Evolutionary conservation across 495 filamentous ascomycete species (phyloP).

Genomic region (Talaromyces stipitatus): DNA sequence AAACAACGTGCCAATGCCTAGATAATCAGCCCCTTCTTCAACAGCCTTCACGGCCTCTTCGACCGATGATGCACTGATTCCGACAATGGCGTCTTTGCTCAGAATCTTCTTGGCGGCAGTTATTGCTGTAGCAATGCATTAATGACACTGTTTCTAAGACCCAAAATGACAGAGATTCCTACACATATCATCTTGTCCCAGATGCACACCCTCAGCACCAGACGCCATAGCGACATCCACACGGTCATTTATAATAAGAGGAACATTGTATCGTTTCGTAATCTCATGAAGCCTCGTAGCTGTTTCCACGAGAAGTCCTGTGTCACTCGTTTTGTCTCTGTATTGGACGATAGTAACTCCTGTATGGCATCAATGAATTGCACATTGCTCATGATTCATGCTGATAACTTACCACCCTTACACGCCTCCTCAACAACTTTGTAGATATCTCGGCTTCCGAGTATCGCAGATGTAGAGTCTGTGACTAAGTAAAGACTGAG

Average conservation of each 20-base stretch:
- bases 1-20: slow-evolving; percentile 83
- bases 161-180: slow-evolving; percentile 12
- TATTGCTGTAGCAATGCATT: slow-evolving; percentile 37
- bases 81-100: slow-evolving; percentile 61
- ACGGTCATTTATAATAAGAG: slow-evolving; percentile 92
- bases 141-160: not conserved
- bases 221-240: slow-evolving; percentile 83
- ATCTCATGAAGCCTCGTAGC: slow-evolving; percentile 64
- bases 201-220: slow-evolving; percentile 83
- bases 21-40: slow-evolving; percentile 70
- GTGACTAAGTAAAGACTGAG: slow-evolving; percentile 84
- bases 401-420: slow-evolving; percentile 49
- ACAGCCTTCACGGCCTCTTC: slow-evolving; percentile 62
- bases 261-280: slow-evolving; percentile 59
- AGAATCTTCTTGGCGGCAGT: slow-evolving; percentile 61
- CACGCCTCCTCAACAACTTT: slow-evolving; percentile 70
- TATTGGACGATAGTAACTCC: slow-evolving; percentile 85
- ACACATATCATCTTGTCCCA: slow-evolving; percentile 94
- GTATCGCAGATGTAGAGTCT: slow-evolving; percentile 74
- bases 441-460: slow-evolving; percentile 61
- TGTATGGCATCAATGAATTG: slow-evolving; percentile 11
- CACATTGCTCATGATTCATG: not conserved
- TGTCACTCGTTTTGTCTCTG: slow-evolving; percentile 80
- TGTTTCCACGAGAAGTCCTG: slow-evolving; percentile 59
- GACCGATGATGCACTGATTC: slow-evolving; percentile 62